Evolutionary conservation across 2,329 filamentous ascomycete genomes (phyloP).

Genomic region (Phyllosticta paracitricarpa): DNA sequence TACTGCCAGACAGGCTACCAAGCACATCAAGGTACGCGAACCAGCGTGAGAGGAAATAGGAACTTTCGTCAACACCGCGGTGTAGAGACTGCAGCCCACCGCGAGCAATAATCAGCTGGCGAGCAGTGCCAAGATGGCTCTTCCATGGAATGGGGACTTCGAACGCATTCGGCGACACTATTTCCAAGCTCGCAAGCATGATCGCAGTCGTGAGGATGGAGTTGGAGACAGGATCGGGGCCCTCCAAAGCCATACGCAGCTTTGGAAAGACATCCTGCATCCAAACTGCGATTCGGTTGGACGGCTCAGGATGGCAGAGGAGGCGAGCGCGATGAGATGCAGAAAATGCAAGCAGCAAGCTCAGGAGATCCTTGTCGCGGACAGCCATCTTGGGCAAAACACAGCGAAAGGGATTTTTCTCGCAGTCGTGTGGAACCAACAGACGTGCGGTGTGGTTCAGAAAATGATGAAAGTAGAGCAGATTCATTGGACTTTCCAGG

Average conservation of each 20-base stretch:
- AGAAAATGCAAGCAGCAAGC: constrained; percentile 69
- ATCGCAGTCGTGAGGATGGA: constrained; percentile 71
- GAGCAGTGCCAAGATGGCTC: constrained; percentile 63
- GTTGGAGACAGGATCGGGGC: constrained; percentile 56
- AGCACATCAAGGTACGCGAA: constrained; percentile 76
- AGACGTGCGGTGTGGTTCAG: constrained; percentile 70
- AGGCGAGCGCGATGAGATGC: constrained; percentile 74
- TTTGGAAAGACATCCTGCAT: constrained; percentile 69
- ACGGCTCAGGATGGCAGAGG: constrained; percentile 62
- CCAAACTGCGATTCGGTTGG: constrained; percentile 68
- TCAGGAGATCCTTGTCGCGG: constrained; percentile 60
- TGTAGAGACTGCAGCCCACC: constrained; percentile 44
- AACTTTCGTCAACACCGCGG: constrained; percentile 45
- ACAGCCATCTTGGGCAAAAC: constrained; percentile 59
- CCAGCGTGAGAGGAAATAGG: constrained; percentile 71
- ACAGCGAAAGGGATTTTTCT: constrained; percentile 49
- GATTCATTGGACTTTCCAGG: constrained; percentile 66
- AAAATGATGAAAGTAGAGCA: constrained; percentile 66
- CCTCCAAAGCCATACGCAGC: constrained; percentile 55
- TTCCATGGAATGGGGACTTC: constrained; percentile 76
- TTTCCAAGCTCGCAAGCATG: constrained; percentile 75
- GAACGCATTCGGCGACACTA: constrained; percentile 72
- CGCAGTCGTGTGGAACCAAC: constrained; percentile 52
- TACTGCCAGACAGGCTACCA: constrained; percentile 56
- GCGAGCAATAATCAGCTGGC: constrained; percentile 62